Evolutionary conservation across 108 stramenopile genomes (phyloP).

Genomic region (Nitzschia sp.): DNA sequence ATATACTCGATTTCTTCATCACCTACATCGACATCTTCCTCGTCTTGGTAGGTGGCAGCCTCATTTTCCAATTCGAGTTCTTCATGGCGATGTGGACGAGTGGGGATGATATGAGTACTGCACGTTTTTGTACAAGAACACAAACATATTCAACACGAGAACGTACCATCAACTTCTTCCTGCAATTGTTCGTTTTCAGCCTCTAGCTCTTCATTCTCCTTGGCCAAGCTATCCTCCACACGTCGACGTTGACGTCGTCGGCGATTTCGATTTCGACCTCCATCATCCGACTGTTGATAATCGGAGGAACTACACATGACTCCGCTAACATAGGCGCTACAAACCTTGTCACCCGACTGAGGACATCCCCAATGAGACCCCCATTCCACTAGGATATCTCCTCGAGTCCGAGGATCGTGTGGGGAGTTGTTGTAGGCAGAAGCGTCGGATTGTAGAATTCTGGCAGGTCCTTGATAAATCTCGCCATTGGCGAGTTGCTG

Average conservation of each 20-base stretch:
- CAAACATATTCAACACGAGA: no score
- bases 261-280: slow-evolving; percentile 4
- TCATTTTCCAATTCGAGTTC: slow-evolving; percentile 38
- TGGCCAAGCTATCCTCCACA: slow-evolving; percentile 15
- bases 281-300: slow-evolving; percentile 22
- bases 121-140: no score
- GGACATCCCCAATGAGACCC: slow-evolving; percentile 54
- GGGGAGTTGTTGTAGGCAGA: slow-evolving; percentile 32
- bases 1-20: slow-evolving; percentile 13
- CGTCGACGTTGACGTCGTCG: background rate
- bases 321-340: slow-evolving; percentile 36
- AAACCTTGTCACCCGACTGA: slow-evolving; percentile 25
- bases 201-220: slow-evolving; percentile 30
- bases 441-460: slow-evolving; percentile 45
- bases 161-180: slow-evolving; percentile 39
- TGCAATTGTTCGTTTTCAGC: slow-evolving; percentile 45
- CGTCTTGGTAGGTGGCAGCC: slow-evolving; percentile 23
- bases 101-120: background rate
- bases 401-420: slow-evolving; percentile 33
- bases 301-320: slow-evolving; percentile 30
- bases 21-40: slow-evolving; percentile 33
- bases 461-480: slow-evolving; percentile 48
- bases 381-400: slow-evolving; percentile 46
- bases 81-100: background rate
- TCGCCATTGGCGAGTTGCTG: slow-evolving; percentile 36